A percentile compares a stretch with the other conserved stretches of the same genome.
These are phyloP conservation scores for Bathelium albidoporum DNA, from an alignment of 495 filamentous ascomycete genomes.

Conservation along the genomic window DNA sequence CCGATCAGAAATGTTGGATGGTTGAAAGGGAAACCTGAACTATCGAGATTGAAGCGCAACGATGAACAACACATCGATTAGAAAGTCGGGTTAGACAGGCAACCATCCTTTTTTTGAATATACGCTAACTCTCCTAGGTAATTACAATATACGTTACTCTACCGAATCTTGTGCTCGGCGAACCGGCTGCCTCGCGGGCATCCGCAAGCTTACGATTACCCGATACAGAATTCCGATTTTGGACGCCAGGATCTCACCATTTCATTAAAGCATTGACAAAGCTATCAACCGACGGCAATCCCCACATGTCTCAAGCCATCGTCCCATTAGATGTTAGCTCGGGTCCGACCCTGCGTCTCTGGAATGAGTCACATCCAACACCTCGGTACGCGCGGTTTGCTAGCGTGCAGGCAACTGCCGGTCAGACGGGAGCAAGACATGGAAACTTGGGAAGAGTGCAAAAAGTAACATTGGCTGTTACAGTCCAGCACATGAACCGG, in stretches of 20 bases:
- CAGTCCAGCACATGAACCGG: neutral
- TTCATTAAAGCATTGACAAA: neutral
- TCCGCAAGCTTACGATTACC: neutral
- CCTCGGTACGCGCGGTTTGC: neutral
- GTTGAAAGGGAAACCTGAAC: neutral
- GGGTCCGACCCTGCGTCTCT: neutral
- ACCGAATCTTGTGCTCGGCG: neutral
- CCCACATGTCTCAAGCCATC: neutral
- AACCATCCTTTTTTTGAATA: neutral
- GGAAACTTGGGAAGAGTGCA: neutral
- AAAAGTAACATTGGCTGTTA: neutral
- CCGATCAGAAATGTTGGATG: neutral
- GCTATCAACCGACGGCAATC: neutral
- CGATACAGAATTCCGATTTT: neutral
- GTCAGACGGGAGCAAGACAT: neutral
- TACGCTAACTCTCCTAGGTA: neutral
- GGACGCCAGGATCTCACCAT: neutral
- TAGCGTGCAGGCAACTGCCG: neutral
- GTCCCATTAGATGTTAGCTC: neutral
- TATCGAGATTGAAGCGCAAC: neutral
- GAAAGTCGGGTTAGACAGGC: neutral
- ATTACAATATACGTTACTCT: neutral
- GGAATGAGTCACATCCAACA: slow-evolving; percentile 1
- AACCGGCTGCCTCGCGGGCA: neutral
- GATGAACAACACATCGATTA: neutral